phyloP scores from a whole-genome alignment of 352 stramenopile species.

The Salisapilia sapeloensis region DNA sequence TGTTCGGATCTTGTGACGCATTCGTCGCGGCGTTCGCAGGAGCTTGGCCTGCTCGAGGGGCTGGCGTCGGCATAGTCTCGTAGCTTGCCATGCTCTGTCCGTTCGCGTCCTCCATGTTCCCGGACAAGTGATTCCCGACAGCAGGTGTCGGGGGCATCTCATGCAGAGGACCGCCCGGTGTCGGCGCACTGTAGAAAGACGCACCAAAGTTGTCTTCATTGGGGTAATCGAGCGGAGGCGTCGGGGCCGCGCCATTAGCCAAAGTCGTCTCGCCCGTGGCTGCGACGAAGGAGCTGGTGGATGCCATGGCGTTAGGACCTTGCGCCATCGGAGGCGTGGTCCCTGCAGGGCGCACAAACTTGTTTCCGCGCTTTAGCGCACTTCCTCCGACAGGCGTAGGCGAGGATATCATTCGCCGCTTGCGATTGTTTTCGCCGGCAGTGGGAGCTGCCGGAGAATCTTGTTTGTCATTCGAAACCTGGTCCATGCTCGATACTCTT shows the following conservation, averaged over 20 bases:
- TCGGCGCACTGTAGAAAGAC: slow-evolving; percentile 61
- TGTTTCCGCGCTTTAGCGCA: slow-evolving; percentile 29
- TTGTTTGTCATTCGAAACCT: too few species aligned
- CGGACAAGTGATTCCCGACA: slow-evolving; percentile 52
- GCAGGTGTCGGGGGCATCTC: slow-evolving; percentile 76
- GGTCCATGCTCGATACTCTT: slow-evolving; percentile 2
- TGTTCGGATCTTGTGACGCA: slow-evolving; percentile 6
- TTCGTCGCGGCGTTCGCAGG: slow-evolving; percentile 6
- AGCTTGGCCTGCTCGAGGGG: slow-evolving; percentile 14
- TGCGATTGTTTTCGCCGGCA: slow-evolving; percentile 40
- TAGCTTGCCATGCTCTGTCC: slow-evolving; percentile 46
- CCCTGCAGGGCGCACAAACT: slow-evolving; percentile 27
- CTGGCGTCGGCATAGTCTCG: slow-evolving; percentile 33
- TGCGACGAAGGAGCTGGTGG: not conserved
- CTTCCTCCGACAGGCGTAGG: too few species aligned
- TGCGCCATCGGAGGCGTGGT: slow-evolving; percentile 9
- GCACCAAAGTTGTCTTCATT: slow-evolving; percentile 47
- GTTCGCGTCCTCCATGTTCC: slow-evolving; percentile 35
- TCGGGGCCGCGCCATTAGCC: slow-evolving; percentile 1
- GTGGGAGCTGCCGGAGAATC: too few species aligned
- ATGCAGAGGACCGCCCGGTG: slow-evolving; percentile 45
- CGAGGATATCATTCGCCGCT: slow-evolving; percentile 52
- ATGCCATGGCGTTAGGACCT: not conserved
- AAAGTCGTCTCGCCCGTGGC: slow-evolving; percentile 2
- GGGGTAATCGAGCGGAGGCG: slow-evolving; percentile 3